A percentile compares a stretch with the other conserved stretches of the same genome.
phyloP scores from a whole-genome alignment of 371 early-diverging fungal species.

The Mucor racemosus region DNA sequence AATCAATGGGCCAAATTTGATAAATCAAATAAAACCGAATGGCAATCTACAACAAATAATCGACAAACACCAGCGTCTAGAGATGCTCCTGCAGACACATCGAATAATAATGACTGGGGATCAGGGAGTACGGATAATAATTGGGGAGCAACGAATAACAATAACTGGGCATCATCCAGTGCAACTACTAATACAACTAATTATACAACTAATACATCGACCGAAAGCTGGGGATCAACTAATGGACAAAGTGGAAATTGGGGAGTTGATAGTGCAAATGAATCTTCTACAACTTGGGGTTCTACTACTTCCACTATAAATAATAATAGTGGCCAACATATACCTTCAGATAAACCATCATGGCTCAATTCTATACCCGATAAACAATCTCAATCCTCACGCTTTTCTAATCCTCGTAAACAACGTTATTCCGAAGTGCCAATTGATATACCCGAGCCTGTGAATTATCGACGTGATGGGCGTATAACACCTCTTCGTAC shows the following conservation, averaged over 20 bases:
- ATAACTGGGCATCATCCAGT: neutral
- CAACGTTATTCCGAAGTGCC: conserved; percentile 17
- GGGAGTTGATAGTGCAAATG: neutral
- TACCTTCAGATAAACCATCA: conserved; percentile 22
- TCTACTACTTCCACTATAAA: neutral
- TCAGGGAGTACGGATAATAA: neutral
- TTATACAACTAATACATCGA: neutral
- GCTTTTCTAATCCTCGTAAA: conserved; percentile 21
- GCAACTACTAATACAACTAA: neutral
- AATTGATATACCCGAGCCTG: conserved; percentile 19
- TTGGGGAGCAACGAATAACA: neutral
- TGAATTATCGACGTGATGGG: conserved; percentile 13
- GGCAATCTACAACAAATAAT: neutral
- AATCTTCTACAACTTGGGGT: neutral
- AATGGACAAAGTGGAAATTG: neutral
- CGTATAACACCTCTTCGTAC: neutral
- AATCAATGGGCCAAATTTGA: neutral
- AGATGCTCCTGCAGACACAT: neutral
- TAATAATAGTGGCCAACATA: conserved; percentile 9
- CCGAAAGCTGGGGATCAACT: neutral
- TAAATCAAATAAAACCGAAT: neutral
- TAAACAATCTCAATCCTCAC: neutral
- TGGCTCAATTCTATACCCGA: conserved; percentile 18
- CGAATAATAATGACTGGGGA: neutral
- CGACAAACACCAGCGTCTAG: neutral